Base-by-base conservation (phyloP, 2,329 filamentous ascomycete species). In the Gliomastix tumulicola region DNA sequence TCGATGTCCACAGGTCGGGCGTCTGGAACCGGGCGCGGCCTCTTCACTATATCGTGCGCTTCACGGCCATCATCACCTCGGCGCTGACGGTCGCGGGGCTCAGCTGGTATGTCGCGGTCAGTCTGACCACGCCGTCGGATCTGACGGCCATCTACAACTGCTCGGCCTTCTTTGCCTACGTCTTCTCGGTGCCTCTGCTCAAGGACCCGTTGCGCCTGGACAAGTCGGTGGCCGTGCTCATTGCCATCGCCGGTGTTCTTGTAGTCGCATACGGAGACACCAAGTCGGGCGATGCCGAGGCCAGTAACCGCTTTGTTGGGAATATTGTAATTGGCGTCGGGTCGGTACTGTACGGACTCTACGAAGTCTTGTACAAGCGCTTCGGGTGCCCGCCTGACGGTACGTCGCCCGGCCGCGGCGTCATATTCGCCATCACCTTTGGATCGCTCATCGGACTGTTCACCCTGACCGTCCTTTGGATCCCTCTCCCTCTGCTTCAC, bases 111-210 rank as follows among this genome's bases (percentile, higher is more conserved):
- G 72, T 97, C 23, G 90, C 92, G 13, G 90, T 98, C 40, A 86
- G 88, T 61, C 65, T 95, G 69, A 98, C 92, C 2, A 95, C 86
- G 4, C 84, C 92, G 4, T 88, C 84, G 46, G 92, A 98, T 59
- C 65, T 98, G 49, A 98, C 92, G 1, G 92, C 92, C 37, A 98
- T 98, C 50, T 98, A 98, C 74, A 98, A 98, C 65, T 98, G 92
- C 70, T 94, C 87, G 36, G 90, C 92, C 40, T 98, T 98, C 63
- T 98, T 98, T 59, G 92, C 92, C 34, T 98, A 98, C 56, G 90
- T 87, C 11, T 98, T 98, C 56, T 94, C 86, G 32, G 88, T 98
- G 31, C 88, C 89, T 2, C 63, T 98, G 15, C 70, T 98, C 3
- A 80, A 85, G 39, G 92, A 98, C 59, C 87, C 84, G 46, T 64